Conservation (phyloP, 805 yeast species). For the Candida pseudofarinosa region DNA sequence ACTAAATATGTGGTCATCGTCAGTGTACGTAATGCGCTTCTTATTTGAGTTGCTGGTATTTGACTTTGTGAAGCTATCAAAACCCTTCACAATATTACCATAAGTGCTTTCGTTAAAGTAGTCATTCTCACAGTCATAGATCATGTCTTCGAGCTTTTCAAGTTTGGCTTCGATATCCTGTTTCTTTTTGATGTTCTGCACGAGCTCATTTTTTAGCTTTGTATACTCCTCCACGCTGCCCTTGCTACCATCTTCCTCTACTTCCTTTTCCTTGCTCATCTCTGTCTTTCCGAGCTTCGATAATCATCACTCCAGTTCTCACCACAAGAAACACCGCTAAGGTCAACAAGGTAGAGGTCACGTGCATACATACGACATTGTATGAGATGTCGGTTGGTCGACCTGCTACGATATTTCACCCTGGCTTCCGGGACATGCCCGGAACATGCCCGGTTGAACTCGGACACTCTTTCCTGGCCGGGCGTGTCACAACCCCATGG, state of each 20-base stretch:
- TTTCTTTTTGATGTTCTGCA: constrained; percentile 58
- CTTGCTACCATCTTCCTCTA: constrained; percentile 3
- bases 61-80: constrained; percentile 69
- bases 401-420: no score
- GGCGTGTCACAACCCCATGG: no score
- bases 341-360: no score
- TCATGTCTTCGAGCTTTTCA: constrained; percentile 65
- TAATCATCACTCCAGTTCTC: no score
- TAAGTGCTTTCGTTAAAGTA: constrained; percentile 69
- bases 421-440: no score
- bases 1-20: constrained; percentile 79
- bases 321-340: no score
- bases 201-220: constrained; percentile 60
- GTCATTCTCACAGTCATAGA: constrained; percentile 72
- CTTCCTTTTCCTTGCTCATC: constrained; percentile 4
- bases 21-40: constrained; percentile 53
- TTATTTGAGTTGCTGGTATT: constrained; percentile 31
- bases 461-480: no score
- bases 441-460: no score
- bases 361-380: no score
- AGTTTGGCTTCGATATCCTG: constrained; percentile 62
- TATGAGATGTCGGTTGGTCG: no score
- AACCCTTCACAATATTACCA: constrained; percentile 89
- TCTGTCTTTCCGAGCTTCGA: not conserved
- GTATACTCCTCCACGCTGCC: constrained; percentile 50